phyloP scores from a whole-genome alignment of 1,284 basidiomycete genomes.

The Sporisorium reilianum region DNA sequence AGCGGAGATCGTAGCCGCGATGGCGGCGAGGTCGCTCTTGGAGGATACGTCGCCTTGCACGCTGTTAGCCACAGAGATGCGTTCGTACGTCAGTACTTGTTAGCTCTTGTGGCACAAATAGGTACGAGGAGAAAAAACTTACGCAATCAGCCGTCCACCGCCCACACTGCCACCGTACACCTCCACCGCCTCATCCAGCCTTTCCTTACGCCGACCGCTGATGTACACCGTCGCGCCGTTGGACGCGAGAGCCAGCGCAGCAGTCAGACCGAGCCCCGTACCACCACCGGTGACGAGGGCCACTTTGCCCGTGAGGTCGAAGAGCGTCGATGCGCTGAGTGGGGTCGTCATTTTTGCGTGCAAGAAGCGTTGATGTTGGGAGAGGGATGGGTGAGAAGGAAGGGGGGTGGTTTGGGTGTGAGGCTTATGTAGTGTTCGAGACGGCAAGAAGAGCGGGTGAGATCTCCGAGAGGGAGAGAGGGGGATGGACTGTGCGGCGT shows the following conservation, averaged over 20 bases:
- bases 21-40: constrained; percentile 35
- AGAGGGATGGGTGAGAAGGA: not conserved
- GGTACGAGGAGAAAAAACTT: constrained; percentile 10
- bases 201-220: constrained; percentile 47
- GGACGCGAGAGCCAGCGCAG: constrained; percentile 55
- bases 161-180: constrained; percentile 12
- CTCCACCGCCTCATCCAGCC: constrained; percentile 42
- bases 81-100: too few relatives aligned
- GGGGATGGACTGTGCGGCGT: constrained; percentile 6
- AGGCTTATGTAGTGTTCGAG: not conserved
- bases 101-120: too few relatives aligned
- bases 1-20: constrained; percentile 29
- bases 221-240: constrained; percentile 66
- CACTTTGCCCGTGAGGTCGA: constrained; percentile 49
- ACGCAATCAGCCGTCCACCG: constrained; percentile 29
- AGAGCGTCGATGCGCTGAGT: constrained; percentile 26
- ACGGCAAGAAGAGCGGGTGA: not conserved
- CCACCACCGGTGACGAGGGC: constrained; percentile 64
- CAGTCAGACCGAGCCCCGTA: constrained; percentile 61
- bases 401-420: not conserved
- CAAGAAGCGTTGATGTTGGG: not conserved
- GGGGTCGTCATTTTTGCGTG: constrained; percentile 11
- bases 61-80: too few relatives aligned
- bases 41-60: constrained; percentile 50
- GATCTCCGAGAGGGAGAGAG: not conserved